phyloP scores from a whole-genome alignment of 1,139 yeast species.

The Saccharomycopsis hybrid region DNA sequence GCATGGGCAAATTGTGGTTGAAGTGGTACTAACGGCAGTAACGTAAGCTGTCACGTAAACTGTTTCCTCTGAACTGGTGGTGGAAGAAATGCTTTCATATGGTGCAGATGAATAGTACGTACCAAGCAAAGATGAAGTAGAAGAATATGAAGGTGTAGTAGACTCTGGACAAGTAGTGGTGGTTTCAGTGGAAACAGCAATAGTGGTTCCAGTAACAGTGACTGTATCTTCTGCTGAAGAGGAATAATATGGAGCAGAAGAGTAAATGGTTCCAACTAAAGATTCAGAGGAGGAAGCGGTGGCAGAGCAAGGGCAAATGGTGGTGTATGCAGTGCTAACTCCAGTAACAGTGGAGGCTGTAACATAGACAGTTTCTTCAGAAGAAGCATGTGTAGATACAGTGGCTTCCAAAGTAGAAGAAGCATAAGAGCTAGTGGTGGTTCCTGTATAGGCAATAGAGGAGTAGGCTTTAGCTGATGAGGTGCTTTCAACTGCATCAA shows the following conservation, averaged over 20 bases:
- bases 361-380: constrained; percentile 19
- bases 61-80: constrained; percentile 17
- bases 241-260: constrained; percentile 8
- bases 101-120: constrained; percentile 7
- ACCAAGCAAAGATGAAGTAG: background rate
- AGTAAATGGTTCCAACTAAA: constrained; percentile 4
- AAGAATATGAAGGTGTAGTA: constrained; percentile 2
- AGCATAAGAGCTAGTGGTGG: background rate
- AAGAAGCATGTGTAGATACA: constrained; percentile 1
- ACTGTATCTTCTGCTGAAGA: constrained; percentile 15
- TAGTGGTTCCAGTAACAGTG: constrained; percentile 12
- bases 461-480: constrained; percentile 2
- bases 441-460: constrained; percentile 1
- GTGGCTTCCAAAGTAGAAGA: constrained; percentile 11
- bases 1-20: constrained; percentile 17
- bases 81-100: background rate
- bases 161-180: constrained; percentile 18
- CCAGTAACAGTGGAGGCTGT: constrained; percentile 18
- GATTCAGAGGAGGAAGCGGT: constrained; percentile 6
- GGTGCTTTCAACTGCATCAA: constrained; percentile 16
- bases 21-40: constrained; percentile 20
- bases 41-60: constrained; percentile 20
- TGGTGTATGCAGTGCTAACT: constrained; percentile 13
- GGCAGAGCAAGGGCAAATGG: constrained; percentile 17
- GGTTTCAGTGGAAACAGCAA: constrained; percentile 15